phyloP scores from a whole-genome alignment of 2,329 filamentous ascomycete genomes.

The Epichloe gansuensis region DNA sequence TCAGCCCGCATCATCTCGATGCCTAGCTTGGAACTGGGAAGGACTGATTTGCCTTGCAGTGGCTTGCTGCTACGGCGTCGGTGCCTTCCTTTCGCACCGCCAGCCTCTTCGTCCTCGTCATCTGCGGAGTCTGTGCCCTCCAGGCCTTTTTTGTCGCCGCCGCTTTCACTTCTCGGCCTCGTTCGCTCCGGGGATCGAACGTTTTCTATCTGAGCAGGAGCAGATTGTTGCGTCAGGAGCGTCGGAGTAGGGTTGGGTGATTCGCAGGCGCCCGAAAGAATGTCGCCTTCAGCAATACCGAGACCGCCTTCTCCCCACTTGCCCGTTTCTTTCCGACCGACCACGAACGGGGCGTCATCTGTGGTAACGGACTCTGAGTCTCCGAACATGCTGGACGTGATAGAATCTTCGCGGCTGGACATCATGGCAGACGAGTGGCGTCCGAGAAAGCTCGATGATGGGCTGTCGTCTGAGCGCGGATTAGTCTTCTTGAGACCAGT shows the following conservation, averaged over 20 bases:
- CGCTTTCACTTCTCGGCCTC: slow-evolving; percentile 57
- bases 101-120: slow-evolving; percentile 87
- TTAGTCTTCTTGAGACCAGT: slow-evolving; percentile 54
- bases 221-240: slow-evolving; percentile 48
- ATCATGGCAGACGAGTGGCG: slow-evolving; percentile 64
- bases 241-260: slow-evolving; percentile 34
- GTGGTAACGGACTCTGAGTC: slow-evolving; percentile 68
- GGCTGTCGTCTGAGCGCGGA: slow-evolving; percentile 61
- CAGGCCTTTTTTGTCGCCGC: slow-evolving; percentile 57
- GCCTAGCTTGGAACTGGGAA: slow-evolving; percentile 76
- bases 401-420: slow-evolving; percentile 78
- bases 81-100: slow-evolving; percentile 34
- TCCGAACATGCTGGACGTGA: slow-evolving; percentile 77
- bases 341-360: slow-evolving; percentile 65
- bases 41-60: slow-evolving; percentile 33
- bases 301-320: slow-evolving; percentile 73
- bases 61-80: slow-evolving; percentile 30
- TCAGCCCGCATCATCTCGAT: slow-evolving; percentile 98
- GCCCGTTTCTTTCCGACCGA: slow-evolving; percentile 58
- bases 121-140: slow-evolving; percentile 80
- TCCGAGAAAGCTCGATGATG: slow-evolving; percentile 61
- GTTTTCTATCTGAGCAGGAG: slow-evolving; percentile 47
- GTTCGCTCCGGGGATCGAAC: slow-evolving; percentile 60
- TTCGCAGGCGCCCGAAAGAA: slow-evolving; percentile 18
- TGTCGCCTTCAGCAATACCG: slow-evolving; percentile 58